A percentile compares a stretch with the other conserved stretches of the same genome.
Conservation (phyloP, 2,329 filamentous ascomycete genomes). For the Ophiostoma fasciatum region DNA sequence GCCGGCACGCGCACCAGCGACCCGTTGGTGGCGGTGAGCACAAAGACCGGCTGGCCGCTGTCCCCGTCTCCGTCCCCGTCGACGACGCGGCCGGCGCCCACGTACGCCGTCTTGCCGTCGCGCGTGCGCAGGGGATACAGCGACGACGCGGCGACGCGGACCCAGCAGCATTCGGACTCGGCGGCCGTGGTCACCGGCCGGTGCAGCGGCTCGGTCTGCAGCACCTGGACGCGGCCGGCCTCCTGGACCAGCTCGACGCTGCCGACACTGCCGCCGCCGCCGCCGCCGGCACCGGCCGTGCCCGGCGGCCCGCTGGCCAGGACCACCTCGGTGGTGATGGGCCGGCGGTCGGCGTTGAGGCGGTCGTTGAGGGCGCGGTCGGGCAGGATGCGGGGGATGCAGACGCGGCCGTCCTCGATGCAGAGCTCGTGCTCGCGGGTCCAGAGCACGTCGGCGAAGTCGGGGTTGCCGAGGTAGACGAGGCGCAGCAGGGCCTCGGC, state of each 20-base stretch:
- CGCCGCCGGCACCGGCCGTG: neutral
- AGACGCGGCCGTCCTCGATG: conserved; percentile 13
- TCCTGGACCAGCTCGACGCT: conserved; percentile 4
- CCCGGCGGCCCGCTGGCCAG: neutral
- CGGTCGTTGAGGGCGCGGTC: conserved; percentile 10
- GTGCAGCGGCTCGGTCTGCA: conserved; percentile 4
- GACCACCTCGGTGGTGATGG: conserved; percentile 6
- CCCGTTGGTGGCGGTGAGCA: neutral
- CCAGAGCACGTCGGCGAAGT: conserved; percentile 6
- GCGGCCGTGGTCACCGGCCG: neutral
- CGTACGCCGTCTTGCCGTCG: conserved; percentile 2
- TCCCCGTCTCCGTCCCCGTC: neutral
- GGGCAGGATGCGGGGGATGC: conserved; percentile 16
- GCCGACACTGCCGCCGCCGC: neutral
- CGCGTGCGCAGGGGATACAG: conserved; percentile 6
- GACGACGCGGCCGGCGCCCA: conserved; percentile 1
- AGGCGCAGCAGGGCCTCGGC: conserved; percentile 11
- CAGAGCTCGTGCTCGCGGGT: conserved; percentile 13
- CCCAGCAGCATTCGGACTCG: neutral
- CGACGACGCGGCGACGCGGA: too few species aligned
- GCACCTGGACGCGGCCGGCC: conserved; percentile 2
- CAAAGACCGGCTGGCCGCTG: neutral
- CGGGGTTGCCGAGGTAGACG: conserved; percentile 4
- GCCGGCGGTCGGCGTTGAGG: conserved; percentile 11
- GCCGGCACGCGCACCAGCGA: conserved; percentile 1